Base-by-base conservation (phyloP, 2,329 filamentous ascomycete species). In the Geosmithia putterillii region DNA sequence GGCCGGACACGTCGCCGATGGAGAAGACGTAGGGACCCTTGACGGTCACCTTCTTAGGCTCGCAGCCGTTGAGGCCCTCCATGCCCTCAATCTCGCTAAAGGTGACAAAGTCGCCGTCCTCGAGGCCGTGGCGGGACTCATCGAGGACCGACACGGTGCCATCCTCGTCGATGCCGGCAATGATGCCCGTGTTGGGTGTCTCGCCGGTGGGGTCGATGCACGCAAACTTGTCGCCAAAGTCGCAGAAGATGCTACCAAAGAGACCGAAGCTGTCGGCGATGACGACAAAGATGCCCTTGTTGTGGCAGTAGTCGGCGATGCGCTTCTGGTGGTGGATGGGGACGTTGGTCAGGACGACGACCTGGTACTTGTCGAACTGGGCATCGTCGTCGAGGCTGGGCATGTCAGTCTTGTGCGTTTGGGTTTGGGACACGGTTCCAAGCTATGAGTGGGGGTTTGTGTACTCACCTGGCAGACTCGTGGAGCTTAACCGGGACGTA, bases 21-120 rank as follows among this genome's bases (percentile, higher is more conserved):
- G 87, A 92, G 65, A 98, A 98, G 8, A 89, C 95, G 62, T 96
- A 98, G 3, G 92, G 92, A 1, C 86, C 92, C 67, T 94, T 95
- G 41, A 95, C 88, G 4, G 83, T 86, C 48, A 98, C 78, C 68
- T 95, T 95, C 52, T 86, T 80, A 41, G 92, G 90, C 48, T 86
- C 85, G 38, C 78, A 75, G 53, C 76, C 76, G 60, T 98, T 98
- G 48, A 98, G 64, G 6, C 65, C 79, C 48, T 95, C 89, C 85
- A 98, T 86, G 19, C 92, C 92, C 67, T 92, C 80, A 19, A 98
- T 61, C 60, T 98, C 92, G 2, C 86, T 82, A 61, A 98, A 98
- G 8, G 87, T 95, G 44, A 98, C 88, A 59, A 82, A 95, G 60
- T 98, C 92, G 19, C 90, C 92, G 70, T 98, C 92, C 62, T 95